Conservation (phyloP, 2,329 filamentous ascomycete species). For the Talaromyces amestolkiae region DNA sequence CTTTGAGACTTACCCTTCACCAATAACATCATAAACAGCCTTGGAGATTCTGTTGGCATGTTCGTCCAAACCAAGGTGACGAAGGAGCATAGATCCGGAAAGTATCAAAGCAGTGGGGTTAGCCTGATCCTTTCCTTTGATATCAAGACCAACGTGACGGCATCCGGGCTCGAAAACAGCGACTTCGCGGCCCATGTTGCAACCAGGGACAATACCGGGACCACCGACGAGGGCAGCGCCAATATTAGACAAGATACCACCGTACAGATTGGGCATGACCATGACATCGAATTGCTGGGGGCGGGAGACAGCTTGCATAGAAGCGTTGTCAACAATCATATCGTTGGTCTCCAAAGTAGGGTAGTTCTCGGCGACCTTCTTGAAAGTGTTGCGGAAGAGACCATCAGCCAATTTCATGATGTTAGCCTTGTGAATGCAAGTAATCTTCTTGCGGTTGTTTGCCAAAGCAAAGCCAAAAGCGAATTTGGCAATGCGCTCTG, state of each 20-base stretch:
- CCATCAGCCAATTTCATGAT: conserved; percentile 99
- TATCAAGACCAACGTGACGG: conserved; percentile 98
- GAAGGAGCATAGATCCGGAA: conserved; percentile 93
- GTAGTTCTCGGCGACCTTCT: conserved; percentile 89
- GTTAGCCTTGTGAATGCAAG: conserved; percentile 99
- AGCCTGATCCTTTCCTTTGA: conserved; percentile 99
- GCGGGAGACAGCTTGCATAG: conserved; percentile 95
- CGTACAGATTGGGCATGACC: conserved; percentile 99
- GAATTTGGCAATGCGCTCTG: conserved; percentile 98
- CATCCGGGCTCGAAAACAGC: conserved; percentile 98
- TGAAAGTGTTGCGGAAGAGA: conserved; percentile 97
- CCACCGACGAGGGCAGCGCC: conserved; percentile 95
- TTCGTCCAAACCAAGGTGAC: conserved; percentile 94
- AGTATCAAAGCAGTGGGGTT: conserved; percentile 96
- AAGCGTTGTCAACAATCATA: conserved; percentile 99
- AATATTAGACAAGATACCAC: conserved; percentile 98
- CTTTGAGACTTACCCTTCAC: conserved; percentile 69
- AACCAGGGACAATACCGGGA: conserved; percentile 93
- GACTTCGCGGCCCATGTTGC: conserved; percentile 99
- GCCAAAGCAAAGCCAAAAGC: conserved; percentile 96
- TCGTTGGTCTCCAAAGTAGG: conserved; percentile 94
- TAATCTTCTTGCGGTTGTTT: conserved; percentile 99
- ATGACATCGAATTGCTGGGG: conserved; percentile 99
- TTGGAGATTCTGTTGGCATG: conserved; percentile 98
- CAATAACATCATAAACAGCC: conserved; percentile 72